Evolutionary conservation across 768 basidiomycete species (phyloP).

Genomic region (Trametes cingulata): DNA sequence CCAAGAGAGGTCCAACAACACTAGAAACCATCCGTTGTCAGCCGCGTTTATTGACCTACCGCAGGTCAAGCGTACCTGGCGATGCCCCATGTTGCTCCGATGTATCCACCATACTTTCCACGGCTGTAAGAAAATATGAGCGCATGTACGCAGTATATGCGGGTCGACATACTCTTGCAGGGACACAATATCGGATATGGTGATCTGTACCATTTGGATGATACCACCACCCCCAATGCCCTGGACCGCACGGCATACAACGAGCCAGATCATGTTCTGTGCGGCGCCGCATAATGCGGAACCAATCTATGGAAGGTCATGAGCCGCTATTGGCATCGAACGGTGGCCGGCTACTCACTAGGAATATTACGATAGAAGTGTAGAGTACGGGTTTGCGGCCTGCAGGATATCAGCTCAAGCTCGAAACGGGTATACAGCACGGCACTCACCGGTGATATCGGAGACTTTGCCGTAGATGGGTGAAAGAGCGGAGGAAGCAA

Average conservation of each 20-base stretch:
- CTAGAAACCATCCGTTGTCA: constrained; percentile 31
- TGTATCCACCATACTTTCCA: constrained; percentile 72
- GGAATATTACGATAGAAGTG: constrained; percentile 61
- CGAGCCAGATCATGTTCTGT: constrained; percentile 76
- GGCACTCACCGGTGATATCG: constrained; percentile 45
- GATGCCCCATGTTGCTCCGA: constrained; percentile 82
- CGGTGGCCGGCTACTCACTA: constrained; percentile 44
- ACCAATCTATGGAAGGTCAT: constrained; percentile 50
- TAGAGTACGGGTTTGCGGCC: constrained; percentile 76
- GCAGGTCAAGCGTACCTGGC: constrained; percentile 40
- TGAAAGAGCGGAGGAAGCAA: constrained; percentile 63
- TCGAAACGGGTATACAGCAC: constrained; percentile 6
- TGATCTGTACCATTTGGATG: constrained; percentile 74
- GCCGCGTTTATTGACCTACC: neutral
- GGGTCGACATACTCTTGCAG: constrained; percentile 60
- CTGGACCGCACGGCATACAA: constrained; percentile 75
- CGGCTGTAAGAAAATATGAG: constrained; percentile 44
- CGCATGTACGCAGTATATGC: neutral
- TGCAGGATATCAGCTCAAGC: constrained; percentile 30
- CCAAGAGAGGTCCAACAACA: constrained; percentile 76
- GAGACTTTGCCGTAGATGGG: constrained; percentile 82
- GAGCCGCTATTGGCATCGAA: neutral
- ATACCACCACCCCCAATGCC: constrained; percentile 85
- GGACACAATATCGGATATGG: constrained; percentile 81
- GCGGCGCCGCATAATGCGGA: constrained; percentile 83